Conservation (phyloP, 192 early-diverging fungal species). For the Mycoemilia scoparia region DNA sequence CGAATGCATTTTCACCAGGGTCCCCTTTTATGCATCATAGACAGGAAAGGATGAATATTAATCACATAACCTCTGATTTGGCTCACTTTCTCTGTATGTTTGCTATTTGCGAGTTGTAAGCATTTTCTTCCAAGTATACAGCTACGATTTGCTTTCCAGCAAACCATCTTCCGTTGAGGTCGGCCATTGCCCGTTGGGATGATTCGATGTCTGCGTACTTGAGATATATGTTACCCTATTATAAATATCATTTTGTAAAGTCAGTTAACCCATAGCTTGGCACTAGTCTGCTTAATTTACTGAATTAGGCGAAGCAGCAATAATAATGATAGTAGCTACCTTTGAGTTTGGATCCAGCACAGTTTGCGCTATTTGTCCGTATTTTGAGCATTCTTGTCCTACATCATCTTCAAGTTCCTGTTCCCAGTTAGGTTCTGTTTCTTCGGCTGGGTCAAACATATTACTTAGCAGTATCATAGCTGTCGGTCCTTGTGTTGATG, state of each 20-base stretch:
- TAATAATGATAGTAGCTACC: too few relatives aligned
- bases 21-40: too few relatives aligned
- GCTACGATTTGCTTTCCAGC: slow-evolving; percentile 48
- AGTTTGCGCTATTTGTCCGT: slow-evolving; percentile 57
- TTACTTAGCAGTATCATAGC: slow-evolving; percentile 6
- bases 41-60: too few relatives aligned
- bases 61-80: too few relatives aligned
- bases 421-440: slow-evolving; percentile 68
- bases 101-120: too few relatives aligned
- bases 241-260: too few relatives aligned
- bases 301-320: slow-evolving; percentile 4
- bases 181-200: slow-evolving; percentile 44
- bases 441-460: slow-evolving; percentile 32
- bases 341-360: slow-evolving; percentile 42
- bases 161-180: slow-evolving; percentile 77
- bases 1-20: too few relatives aligned
- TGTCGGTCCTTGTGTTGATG: background rate
- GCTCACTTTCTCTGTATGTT: too few relatives aligned
- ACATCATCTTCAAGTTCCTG: slow-evolving; percentile 75
- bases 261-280: too few relatives aligned
- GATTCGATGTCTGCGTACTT: slow-evolving; percentile 54
- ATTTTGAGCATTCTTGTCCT: slow-evolving; percentile 59
- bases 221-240: slow-evolving; percentile 73
- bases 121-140: too few relatives aligned
- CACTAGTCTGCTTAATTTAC: too few relatives aligned